Evolutionary conservation across 2,329 filamentous ascomycete genomes (phyloP), one percentile per base, ranked within the genome.

Genomic region (Pseudogymnoascus sp.): DNA sequence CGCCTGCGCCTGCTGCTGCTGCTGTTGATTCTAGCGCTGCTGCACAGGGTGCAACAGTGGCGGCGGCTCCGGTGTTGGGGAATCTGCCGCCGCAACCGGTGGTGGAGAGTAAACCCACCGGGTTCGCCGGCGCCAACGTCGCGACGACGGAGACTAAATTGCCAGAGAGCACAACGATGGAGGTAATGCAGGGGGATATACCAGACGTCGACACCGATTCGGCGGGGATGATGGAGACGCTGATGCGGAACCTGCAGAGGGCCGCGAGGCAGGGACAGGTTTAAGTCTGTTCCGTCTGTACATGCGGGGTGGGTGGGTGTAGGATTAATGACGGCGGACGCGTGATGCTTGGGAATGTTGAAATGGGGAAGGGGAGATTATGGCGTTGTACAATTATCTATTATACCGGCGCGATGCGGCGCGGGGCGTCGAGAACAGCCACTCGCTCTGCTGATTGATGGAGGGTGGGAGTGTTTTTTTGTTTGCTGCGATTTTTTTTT

Each of bases 181-280:
- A 31, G 7, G 23, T 23, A n/a, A 13, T 23, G 3, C 13, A n/a
- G 6, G 33, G 21, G 4, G 46, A 53, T 31, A 53, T 53, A 9
- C 26, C 46, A 0, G 46, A 53, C 4, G n/a, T 53, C 9, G 46
- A 53, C 46, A 53, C 46, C 7, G 46, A 53, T 19, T 53, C 46
- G 9, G 46, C 46, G 15, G 46, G 46, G 46, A 53, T 53, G 46
- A 53, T 53, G 46, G 46, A 53, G 46, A 53, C 46, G 46, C 46
- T 53, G 17, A 53, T 53, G 46, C 46, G 46, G 26, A 53, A 53
- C 46, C n/a, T 53, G n/a, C 46, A 53, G 46, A 29, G 46, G 46
- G 46, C 46, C 7, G 46, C 46, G 4, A 10, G 46, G 46, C 46
- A 53, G 23, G 46, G 26, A 53, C 46, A 53, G 46, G 46, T 53